Evolutionary conservation across 2,329 filamentous ascomycete genomes (phyloP), one percentile per base, ranked within the genome.

Genomic region (Aspergillus hortae): DNA sequence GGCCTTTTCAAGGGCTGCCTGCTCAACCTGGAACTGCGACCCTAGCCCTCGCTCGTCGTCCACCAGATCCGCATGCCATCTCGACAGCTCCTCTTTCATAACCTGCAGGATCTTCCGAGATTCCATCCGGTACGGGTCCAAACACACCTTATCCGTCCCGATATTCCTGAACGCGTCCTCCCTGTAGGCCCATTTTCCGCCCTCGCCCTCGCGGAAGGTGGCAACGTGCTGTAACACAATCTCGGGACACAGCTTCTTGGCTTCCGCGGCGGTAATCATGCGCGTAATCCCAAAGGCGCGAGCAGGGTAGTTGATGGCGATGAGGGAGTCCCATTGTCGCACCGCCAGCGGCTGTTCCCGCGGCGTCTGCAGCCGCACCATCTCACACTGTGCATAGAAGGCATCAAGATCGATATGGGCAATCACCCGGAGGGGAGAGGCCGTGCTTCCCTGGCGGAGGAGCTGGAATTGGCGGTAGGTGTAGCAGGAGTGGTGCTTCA

Each of bases 371-470:
- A 97, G 79, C 6, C 94, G 85, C 9, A 96, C 85, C 81, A 92
- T 95, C 74, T 99, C 94, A 67, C 91, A 96, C 76, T 99, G 94
- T 3, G 89, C 88, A 70, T 99, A 99, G 73, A 99, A 99, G 36
- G 92, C 92, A 81, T 99, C 94, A 54, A 99, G 85, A 65, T 99
- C 94, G 57, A 97, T 85, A 69, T 96, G 92, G 6, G 90, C 90
- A 61, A 96, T 84, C 25, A 95, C 88, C 43, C 94, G 86, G 33
- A 99, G 79, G 1, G 92, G 92, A 46, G 84, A 90, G 7, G 84
- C 83, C 0, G 86, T 79, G 32, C 83, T 85, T 59, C 82, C 90
- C 9, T 85, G 80, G 6, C 86, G 83, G 52, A 97, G 82, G 58
- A 92, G 86, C 32, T 83, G 79, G 14, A 97, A 80, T 49, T 97